phyloP scores from a whole-genome alignment of 1,284 basidiomycete species.

The Fomitopsis betulina region DNA sequence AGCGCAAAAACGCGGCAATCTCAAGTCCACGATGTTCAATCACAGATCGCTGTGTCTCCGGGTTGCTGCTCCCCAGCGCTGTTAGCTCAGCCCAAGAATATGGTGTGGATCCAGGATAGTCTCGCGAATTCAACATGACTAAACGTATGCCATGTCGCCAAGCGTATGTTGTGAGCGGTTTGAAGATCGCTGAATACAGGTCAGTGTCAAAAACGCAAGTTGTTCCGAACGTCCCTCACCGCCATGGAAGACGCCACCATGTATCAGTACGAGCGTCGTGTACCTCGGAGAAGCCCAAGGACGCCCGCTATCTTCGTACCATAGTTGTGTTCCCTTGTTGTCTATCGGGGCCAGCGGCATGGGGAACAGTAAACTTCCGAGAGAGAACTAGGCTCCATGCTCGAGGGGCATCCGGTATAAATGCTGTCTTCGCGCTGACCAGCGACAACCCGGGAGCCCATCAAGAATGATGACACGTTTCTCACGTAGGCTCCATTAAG shows the following conservation, averaged over 20 bases:
- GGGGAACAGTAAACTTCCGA: not conserved
- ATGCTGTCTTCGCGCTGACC: not conserved
- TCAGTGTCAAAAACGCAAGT: not conserved
- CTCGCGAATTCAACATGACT: conserved; percentile 6
- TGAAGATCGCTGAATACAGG: not conserved
- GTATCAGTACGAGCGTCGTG: conserved; percentile 1
- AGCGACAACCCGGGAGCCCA: not conserved
- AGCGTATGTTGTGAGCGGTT: not conserved
- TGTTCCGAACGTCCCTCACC: not conserved
- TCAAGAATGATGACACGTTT: not conserved
- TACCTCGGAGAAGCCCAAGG: not conserved
- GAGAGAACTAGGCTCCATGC: not conserved
- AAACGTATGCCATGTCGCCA: conserved; percentile 1
- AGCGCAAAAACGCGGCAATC: conserved; percentile 5
- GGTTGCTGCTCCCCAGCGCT: not conserved
- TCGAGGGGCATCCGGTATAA: not conserved
- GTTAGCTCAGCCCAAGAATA: not conserved
- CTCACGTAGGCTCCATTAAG: not conserved
- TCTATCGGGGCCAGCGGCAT: conserved; percentile 8
- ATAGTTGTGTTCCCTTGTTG: conserved; percentile 4
- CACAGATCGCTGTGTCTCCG: not conserved
- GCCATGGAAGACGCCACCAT: conserved; percentile 3
- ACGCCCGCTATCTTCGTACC: not conserved
- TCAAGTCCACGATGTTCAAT: conserved; percentile 1
- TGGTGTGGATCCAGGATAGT: conserved; percentile 8